Evolutionary conservation across 2,329 filamentous ascomycete species (phyloP), one percentile per base, ranked within the genome.

Genomic region (Purpureocillium lavendulum): DNA sequence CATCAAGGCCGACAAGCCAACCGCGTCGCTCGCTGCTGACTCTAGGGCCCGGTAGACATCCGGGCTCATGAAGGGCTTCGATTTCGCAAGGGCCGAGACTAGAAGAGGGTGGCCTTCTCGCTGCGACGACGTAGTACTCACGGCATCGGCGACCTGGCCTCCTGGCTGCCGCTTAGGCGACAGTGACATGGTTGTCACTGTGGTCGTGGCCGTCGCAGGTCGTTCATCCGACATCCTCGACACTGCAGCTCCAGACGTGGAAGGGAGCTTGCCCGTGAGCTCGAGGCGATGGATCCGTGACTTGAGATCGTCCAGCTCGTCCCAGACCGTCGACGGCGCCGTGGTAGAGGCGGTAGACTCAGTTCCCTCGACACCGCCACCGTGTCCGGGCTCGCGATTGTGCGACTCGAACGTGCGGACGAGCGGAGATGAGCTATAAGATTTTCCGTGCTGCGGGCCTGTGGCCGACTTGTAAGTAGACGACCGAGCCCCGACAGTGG

Each of bases 301-400:
- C 59, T 97, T 97, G 35, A 98, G 67, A 48, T 97, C 92, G 51
- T 97, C 92, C 21, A 98, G 66, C 61, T 98, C 92, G 57, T 97
- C 92, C 92, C 92, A 98, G 3, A 98, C 87, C 0, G 88, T 96
- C 2, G 88, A 94, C 11, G 89, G 87, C 2, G 87, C 87, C 2
- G 83, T 88, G 1, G 87, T 92, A 0, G 92, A 97, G 28, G 84
- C 73, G 0, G 84, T 90, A 1, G 92, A 97, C 52, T 92, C 87
- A 0, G 87, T 88, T 8, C 82, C 82, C 52, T 89, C 81, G 21
- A 67, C 50, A 14, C 60, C 64, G 42, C 60, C 64, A 42, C 29
- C 29, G 7, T 74, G 65, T 32, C 57, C 47, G 9, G 46, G 40
- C 28, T 65, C 61, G 9, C 49, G 35, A 4, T 38, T 45, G n/a